These are phyloP conservation scores for Rhytidhysteron rufulum DNA, from an alignment of 2,329 filamentous ascomycete species.

Conservation along the genomic window DNA sequence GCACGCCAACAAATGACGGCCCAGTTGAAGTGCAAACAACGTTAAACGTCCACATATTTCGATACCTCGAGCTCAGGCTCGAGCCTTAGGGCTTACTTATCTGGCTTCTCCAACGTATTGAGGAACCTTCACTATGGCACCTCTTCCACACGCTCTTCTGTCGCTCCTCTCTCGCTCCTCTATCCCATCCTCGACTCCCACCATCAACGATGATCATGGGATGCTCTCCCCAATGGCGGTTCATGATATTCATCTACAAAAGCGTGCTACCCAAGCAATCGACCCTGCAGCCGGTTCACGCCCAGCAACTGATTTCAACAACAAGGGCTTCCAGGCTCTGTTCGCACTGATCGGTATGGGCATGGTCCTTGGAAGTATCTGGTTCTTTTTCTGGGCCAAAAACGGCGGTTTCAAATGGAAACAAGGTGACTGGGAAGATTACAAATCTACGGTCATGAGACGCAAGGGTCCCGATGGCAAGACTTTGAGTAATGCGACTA, in stretches of 20 bases:
- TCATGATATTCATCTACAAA: slow-evolving; percentile 23
- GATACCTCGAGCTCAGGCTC: slow-evolving; percentile 10
- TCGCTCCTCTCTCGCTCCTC: slow-evolving; percentile 15
- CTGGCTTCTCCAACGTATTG: slow-evolving; percentile 1
- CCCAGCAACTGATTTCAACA: slow-evolving; percentile 40
- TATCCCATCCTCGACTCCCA: slow-evolving; percentile 19
- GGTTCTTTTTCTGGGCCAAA: slow-evolving; percentile 97
- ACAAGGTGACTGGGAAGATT: slow-evolving; percentile 92
- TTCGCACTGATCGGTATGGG: slow-evolving; percentile 78
- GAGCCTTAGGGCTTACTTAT: slow-evolving; percentile 3
- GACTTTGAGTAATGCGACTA: slow-evolving; percentile 76
- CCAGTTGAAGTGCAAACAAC: slow-evolving; percentile 4
- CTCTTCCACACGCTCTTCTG: slow-evolving; percentile 15
- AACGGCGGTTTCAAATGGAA: slow-evolving; percentile 91
- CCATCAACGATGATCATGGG: slow-evolving; percentile 16
- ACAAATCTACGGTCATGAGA: slow-evolving; percentile 89
- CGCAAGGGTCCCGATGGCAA: slow-evolving; percentile 87
- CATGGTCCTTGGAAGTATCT: slow-evolving; percentile 73
- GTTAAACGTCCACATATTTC: too few species aligned
- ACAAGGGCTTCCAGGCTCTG: slow-evolving; percentile 69
- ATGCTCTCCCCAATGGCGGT: slow-evolving; percentile 26
- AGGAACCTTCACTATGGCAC: slow-evolving; percentile 17
- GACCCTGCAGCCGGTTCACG: slow-evolving; percentile 32
- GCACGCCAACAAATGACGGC: not conserved
- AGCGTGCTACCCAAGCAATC: slow-evolving; percentile 18